Evolutionary conservation across 2,329 filamentous ascomycete genomes (phyloP), one percentile per base, ranked within the genome.

Genomic region (Drechslerella dactyloides): DNA sequence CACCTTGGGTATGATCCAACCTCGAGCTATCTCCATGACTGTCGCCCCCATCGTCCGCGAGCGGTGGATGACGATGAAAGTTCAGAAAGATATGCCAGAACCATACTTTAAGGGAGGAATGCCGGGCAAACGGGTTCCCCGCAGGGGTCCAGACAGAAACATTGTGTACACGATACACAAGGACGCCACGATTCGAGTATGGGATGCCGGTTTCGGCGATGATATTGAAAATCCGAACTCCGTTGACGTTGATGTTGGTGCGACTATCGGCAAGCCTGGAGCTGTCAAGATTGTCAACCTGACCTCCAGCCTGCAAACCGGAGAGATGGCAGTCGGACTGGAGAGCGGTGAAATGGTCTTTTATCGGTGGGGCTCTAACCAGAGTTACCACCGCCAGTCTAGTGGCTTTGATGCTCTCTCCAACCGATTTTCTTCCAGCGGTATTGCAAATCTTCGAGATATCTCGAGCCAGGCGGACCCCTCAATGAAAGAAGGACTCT

Each of bases 151-250:
- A 77, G 85, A 88, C 72, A 86, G 94, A 53, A 96, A 92, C 65
- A 85, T 96, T 5, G 89, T 93, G 73, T 68, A 66, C 35, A 91
- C 90, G 2, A 89, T 91, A 0, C 93, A 99, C 79, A 91, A 89
- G 1, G 94, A 99, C 79, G 91, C 93, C 59, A 96, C 90, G 0
- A 83, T 99, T n/a, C 85, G 93, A 33, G 82, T 97, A 5, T 99
- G 93, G 92, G 94, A 99, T 79, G 86, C 89, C 19, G 94, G 94
- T 0, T 90, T 96, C 77, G 90, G 87, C 13, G 94, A 99, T 77
- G 91, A 97, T 77, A 90, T 99, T 56, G 94, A 99, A 79, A 97
- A 97, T 76, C 84, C 86, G 11, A 83, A 84, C 2, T 84, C 91
- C 59, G 82, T 97, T 23, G 93, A 99, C 80, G 87, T 96, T 4